A percentile compares a stretch with the other conserved stretches of the same genome.
phyloP scores from a whole-genome alignment of 2,329 filamentous ascomycete species.

The Torrubiella hemipterigena region DNA sequence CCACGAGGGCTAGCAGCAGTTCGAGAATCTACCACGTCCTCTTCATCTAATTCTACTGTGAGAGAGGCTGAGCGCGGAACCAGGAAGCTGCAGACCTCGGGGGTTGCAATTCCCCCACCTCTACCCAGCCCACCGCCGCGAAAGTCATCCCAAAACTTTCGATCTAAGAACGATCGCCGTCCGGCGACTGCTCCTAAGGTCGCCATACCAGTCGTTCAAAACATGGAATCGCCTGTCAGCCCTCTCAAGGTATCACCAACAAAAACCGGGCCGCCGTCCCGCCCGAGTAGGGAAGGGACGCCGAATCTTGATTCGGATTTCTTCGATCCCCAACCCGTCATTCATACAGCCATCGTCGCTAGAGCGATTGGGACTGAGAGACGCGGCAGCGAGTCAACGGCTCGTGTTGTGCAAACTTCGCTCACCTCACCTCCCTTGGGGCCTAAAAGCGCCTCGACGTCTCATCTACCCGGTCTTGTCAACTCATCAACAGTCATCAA shows the following conservation, averaged over 20 bases:
- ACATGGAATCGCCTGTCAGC: no score
- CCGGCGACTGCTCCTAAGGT: no score
- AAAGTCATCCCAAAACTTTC: constrained; percentile 47
- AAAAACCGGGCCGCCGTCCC: constrained; percentile 13
- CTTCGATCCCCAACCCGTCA: constrained; percentile 38
- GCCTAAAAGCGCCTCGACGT: constrained; percentile 20
- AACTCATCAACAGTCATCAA: constrained; percentile 9
- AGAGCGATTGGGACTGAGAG: constrained; percentile 32
- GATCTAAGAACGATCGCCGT: no score
- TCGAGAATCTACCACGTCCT: constrained; percentile 58
- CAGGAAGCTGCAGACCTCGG: constrained; percentile 31
- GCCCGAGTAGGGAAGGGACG: constrained; percentile 53
- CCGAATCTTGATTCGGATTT: constrained; percentile 47
- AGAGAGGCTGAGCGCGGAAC: constrained; percentile 32
- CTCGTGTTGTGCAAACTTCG: constrained; percentile 3
- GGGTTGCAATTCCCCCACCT: constrained; percentile 28
- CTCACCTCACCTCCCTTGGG: constrained; percentile 17
- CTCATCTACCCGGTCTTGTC: constrained; percentile 14
- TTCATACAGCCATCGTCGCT: constrained; percentile 49
- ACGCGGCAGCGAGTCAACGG: constrained; percentile 30
- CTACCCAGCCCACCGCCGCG: constrained; percentile 51
- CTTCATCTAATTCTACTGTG: constrained; percentile 60
- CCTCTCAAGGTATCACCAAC: no score
- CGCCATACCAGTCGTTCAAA: no score
- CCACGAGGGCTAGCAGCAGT: constrained; percentile 51